Evolutionary conservation across 2,329 filamentous ascomycete genomes (phyloP).

Genomic region (Xylariaceae sp.): DNA sequence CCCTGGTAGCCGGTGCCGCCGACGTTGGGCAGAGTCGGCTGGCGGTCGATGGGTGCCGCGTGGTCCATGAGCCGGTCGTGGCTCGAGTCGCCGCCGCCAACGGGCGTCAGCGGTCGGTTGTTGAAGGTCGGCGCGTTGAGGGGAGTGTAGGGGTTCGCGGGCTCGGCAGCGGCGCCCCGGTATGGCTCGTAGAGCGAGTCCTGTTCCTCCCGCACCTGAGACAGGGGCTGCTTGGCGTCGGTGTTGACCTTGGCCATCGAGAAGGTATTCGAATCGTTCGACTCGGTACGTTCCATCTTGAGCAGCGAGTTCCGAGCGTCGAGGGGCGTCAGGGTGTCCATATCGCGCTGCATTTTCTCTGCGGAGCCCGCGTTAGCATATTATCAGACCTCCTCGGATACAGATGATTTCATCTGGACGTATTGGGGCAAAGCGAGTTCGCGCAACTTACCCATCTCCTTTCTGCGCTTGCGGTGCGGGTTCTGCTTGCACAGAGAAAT

Average conservation of each 20-base stretch:
- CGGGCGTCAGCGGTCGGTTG: constrained; percentile 32
- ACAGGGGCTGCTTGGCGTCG: constrained; percentile 24
- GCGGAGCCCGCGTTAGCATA: no score
- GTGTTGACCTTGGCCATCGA: constrained; percentile 34
- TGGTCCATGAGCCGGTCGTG: constrained; percentile 31
- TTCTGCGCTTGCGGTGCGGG: constrained; percentile 79
- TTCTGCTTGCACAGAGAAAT: constrained; percentile 78
- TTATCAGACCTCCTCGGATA: no score
- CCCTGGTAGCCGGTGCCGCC: constrained; percentile 15
- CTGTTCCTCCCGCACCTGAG: constrained; percentile 11
- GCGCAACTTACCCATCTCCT: constrained; percentile 69
- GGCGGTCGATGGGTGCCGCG: constrained; percentile 32
- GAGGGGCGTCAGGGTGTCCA: constrained; percentile 77
- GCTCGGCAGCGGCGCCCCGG: constrained; percentile 14
- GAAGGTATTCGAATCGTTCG: constrained; percentile 31
- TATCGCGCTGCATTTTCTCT: constrained; percentile 71
- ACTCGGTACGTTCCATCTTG: constrained; percentile 52
- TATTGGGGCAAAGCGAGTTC: constrained; percentile 1
- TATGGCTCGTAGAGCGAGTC: constrained; percentile 28
- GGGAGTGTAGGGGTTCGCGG: constrained; percentile 19
- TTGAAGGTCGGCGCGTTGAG: constrained; percentile 10
- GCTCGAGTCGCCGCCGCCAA: constrained; percentile 22
- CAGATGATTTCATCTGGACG: background rate
- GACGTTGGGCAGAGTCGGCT: constrained; percentile 28
- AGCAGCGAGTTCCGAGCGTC: constrained; percentile 83